phyloP scores from a whole-genome alignment of 2,329 filamentous ascomycete species.

The Stachybotrys elegans region DNA sequence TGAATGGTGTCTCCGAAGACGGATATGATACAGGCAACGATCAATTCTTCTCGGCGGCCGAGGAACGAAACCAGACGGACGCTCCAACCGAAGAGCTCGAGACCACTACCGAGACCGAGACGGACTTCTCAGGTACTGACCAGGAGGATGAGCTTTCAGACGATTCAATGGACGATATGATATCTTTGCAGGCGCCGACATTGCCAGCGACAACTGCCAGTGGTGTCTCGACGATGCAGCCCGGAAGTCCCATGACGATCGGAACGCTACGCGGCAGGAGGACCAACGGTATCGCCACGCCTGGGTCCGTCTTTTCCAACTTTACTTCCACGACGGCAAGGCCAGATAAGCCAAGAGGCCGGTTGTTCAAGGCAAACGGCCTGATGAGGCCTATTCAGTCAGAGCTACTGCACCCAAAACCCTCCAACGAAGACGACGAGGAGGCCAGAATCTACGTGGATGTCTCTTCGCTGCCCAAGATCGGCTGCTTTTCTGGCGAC shows the following conservation, averaged over 20 bases:
- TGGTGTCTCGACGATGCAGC: conserved; percentile 71
- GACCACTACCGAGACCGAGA: conserved; percentile 55
- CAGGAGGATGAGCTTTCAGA: conserved; percentile 77
- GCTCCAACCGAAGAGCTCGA: conserved; percentile 54
- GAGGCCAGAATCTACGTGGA: conserved; percentile 89
- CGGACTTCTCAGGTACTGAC: conserved; percentile 58
- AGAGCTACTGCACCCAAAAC: conserved; percentile 80
- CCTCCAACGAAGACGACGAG: conserved; percentile 72
- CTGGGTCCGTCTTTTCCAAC: conserved; percentile 83
- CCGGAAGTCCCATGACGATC: conserved; percentile 73
- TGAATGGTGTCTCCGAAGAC: conserved; percentile 55
- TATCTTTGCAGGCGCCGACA: conserved; percentile 76
- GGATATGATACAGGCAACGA: conserved; percentile 85
- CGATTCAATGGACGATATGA: conserved; percentile 89
- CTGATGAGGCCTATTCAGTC: conserved; percentile 67
- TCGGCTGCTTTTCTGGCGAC: conserved; percentile 95
- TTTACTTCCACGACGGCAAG: conserved; percentile 81
- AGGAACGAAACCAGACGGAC: conserved; percentile 64
- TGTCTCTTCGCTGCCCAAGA: conserved; percentile 75
- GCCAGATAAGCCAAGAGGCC: conserved; percentile 65
- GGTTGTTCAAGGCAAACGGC: conserved; percentile 79
- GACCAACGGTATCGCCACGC: conserved; percentile 71
- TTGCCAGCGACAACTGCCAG: conserved; percentile 74
- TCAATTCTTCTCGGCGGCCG: conserved; percentile 86
- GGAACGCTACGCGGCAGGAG: conserved; percentile 53